These are phyloP conservation scores for Laburnicola sp. DNA, from an alignment of 2,329 filamentous ascomycete species.

Conservation along the genomic window DNA sequence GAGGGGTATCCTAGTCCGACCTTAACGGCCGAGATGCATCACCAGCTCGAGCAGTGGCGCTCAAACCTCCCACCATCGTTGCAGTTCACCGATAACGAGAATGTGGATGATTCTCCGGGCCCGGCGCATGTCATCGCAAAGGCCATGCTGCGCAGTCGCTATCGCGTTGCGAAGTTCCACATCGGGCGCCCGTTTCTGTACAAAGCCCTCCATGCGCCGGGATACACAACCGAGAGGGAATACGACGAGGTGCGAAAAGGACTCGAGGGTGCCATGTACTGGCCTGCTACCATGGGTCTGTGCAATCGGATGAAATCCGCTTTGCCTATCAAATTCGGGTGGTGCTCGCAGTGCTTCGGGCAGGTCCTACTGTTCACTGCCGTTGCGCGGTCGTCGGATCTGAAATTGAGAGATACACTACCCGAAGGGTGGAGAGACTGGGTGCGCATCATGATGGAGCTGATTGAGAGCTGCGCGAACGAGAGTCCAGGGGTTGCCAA, in stretches of 20 bases:
- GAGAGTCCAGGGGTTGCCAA: conserved; percentile 42
- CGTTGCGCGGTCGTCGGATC: conserved; percentile 33
- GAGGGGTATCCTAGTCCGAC: conserved; percentile 49
- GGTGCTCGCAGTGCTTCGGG: conserved; percentile 45
- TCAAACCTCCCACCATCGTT: conserved; percentile 54
- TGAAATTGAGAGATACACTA: conserved; percentile 34
- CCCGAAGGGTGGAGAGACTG: conserved; percentile 42
- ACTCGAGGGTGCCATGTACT: conserved; percentile 41
- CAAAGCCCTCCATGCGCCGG: conserved; percentile 42
- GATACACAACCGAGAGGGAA: conserved; percentile 35
- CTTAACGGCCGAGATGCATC: conserved; percentile 56
- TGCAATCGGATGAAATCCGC: conserved; percentile 43
- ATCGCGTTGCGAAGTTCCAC: conserved; percentile 44
- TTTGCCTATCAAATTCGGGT: conserved; percentile 44
- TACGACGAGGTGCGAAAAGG: conserved; percentile 36
- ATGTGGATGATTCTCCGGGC: conserved; percentile 30
- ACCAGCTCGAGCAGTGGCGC: conserved; percentile 61
- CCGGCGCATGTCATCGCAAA: conserved; percentile 45
- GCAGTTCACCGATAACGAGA: conserved; percentile 49
- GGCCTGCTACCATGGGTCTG: conserved; percentile 43
- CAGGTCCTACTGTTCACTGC: conserved; percentile 42
- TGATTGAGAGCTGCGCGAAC: conserved; percentile 38
- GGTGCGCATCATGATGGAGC: conserved; percentile 41
- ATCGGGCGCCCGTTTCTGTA: conserved; percentile 45
- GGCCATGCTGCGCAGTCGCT: conserved; percentile 46